Conservation (phyloP, 257 asterid genomes). For the Orobanche coerulescens region DNA sequence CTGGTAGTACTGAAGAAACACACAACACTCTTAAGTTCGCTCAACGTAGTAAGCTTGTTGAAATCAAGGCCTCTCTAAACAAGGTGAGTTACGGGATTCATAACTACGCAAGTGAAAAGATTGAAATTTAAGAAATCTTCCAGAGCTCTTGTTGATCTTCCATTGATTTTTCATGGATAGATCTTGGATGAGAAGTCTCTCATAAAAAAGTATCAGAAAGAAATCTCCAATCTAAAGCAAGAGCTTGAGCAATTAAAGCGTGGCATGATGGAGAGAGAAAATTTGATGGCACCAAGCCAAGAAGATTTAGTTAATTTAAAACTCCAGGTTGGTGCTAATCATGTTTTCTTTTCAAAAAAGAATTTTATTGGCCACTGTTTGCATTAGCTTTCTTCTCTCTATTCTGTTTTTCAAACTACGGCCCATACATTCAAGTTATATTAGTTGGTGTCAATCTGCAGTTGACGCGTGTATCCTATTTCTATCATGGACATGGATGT, state of each 20-base stretch:
- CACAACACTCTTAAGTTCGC: constrained; percentile 81
- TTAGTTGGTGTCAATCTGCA: neutral
- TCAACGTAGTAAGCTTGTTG: constrained; percentile 69
- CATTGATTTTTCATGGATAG: constrained; percentile 27
- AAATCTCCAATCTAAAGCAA: constrained; percentile 65
- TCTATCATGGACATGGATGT: neutral
- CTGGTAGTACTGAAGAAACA: constrained; percentile 75
- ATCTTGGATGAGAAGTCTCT: constrained; percentile 86
- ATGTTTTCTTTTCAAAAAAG: neutral
- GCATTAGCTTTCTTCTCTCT: neutral
- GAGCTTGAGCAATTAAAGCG: constrained; percentile 71
- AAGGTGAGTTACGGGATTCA: constrained; percentile 36
- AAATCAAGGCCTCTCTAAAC: constrained; percentile 57
- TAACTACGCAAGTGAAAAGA: constrained; percentile 3
- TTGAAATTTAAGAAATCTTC: constrained; percentile 1
- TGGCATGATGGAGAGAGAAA: constrained; percentile 69
- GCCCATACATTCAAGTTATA: neutral
- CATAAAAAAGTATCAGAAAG: constrained; percentile 77
- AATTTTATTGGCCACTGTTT: neutral
- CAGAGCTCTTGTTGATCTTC: constrained; percentile 14
- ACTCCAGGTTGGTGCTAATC: constrained; percentile 48
- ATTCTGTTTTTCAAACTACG: constrained; percentile 6
- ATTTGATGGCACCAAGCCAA: constrained; percentile 42
- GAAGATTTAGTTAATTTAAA: constrained; percentile 70
- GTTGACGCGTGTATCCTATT: neutral